Evolutionary conservation across 768 basidiomycete genomes (phyloP), one percentile per base, ranked within the genome.

Genomic region (Nidularia pulvinata): DNA sequence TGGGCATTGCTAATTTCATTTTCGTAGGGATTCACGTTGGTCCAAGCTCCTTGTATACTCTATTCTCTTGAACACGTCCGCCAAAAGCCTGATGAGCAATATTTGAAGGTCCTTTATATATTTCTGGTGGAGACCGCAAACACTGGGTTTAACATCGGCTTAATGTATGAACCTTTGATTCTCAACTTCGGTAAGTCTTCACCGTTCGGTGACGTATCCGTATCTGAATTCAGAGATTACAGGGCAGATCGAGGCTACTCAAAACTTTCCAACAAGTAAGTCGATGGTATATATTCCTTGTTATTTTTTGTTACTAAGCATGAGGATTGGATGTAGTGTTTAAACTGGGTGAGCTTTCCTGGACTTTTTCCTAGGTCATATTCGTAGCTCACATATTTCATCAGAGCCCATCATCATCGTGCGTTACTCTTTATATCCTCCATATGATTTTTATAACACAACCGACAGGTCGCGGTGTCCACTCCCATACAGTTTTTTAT

Each of bases 401-500:
- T 14, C 48, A 63, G 64, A 62, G 14, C 57, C 61, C 13, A 51
- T 62, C 10, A 11, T 60, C 11, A 50, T 50, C 7, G 56, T 59
- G 49, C 30, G 55, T 45, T 50, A 4, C 25, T 30, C 25, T 30
- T 30, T 30, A 30, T 30, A 30, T 30, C 11, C n/a, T 7, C 3
- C 33, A 4, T 48, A 5, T 19, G 25, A 4, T 30, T 30, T 19
- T 30, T 30, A 30, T 30, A 30, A 39, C 16, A 33, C 14, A 14
- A 6, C 49, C 30, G 6, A 5, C 34, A 67, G 64, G 59, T 58
- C 9, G 48, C 53, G 4, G 51, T 64, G 14, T 63, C 66, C 5
- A 57, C 61, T 3, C 61, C 63, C 1, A 62, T 65, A 0, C 66
- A 65, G 52, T 3, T 58, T 2, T 65, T 65, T 33, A 60, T 65